Conservation (phyloP, 2,329 filamentous ascomycete genomes). For the Fusarium sp. region DNA sequence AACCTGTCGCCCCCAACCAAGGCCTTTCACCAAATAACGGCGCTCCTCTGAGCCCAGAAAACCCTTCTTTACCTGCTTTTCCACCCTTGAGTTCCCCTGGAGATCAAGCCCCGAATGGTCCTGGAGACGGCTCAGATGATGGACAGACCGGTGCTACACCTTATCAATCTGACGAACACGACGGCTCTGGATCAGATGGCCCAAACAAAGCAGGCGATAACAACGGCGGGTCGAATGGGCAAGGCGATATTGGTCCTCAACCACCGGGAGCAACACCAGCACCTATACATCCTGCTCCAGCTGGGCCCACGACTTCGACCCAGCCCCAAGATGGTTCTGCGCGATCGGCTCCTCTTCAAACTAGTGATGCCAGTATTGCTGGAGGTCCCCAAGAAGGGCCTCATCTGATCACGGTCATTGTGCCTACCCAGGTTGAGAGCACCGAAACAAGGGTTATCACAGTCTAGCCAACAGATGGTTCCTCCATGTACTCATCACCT, state of each 20-base stretch:
- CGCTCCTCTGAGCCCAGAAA: neutral
- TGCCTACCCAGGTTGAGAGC: conserved; percentile 35
- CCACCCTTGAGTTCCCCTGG: neutral
- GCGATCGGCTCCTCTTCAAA: neutral
- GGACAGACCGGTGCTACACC: neutral
- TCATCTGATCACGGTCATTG: conserved; percentile 45
- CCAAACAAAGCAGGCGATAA: neutral
- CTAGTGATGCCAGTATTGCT: conserved; percentile 2
- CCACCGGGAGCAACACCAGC: neutral
- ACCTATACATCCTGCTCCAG: conserved; percentile 1
- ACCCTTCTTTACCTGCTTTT: neutral
- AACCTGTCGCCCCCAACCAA: neutral
- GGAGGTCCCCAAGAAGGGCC: conserved; percentile 6
- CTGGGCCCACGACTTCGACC: neutral
- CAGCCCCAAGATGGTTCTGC: conserved; percentile 2
- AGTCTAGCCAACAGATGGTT: conserved; percentile 23
- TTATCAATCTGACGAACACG: neutral
- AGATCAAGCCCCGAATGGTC: neutral
- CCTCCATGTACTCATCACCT: conserved; percentile 18
- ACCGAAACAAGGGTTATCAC: conserved; percentile 39
- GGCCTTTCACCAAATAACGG: neutral
- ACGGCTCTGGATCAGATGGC: neutral
- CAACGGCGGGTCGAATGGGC: neutral
- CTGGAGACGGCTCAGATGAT: neutral
- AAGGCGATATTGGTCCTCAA: neutral